Percentiles rank a stretch among this genome's conserved stretches.
These are phyloP conservation scores for Phalaenopsis equestris DNA, from an alignment of 106 monocot species.

Conservation along the genomic window DNA sequence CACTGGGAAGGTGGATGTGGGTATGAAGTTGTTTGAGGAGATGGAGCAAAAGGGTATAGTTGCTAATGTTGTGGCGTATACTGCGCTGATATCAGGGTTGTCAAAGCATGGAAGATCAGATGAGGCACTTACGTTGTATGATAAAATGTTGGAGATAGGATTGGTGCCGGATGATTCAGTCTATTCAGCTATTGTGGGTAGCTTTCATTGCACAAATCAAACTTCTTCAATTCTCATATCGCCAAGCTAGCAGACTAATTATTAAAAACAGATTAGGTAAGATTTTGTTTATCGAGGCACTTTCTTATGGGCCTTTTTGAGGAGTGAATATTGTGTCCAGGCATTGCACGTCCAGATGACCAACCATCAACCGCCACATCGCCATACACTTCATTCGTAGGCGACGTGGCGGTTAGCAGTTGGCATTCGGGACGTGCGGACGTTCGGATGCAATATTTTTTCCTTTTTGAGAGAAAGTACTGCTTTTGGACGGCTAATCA, in stretches of 20 bases:
- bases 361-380: too few relatives aligned
- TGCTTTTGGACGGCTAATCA: too few relatives aligned
- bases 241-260: not conserved
- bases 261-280: not conserved
- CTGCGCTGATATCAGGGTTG: conserved; percentile 65
- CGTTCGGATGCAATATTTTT: too few relatives aligned
- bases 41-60: conserved; percentile 39
- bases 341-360: too few relatives aligned
- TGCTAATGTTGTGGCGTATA: conserved; percentile 57
- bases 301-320: not conserved
- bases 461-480: too few relatives aligned
- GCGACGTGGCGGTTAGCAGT: too few relatives aligned
- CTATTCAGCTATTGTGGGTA: conserved; percentile 69
- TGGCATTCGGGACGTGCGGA: too few relatives aligned
- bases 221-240: not conserved
- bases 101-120: conserved; percentile 79
- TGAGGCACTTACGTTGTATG: conserved; percentile 73
- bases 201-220: conserved; percentile 34
- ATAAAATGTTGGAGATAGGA: conserved; percentile 67
- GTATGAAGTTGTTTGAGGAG: conserved; percentile 57
- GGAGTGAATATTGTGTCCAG: too few relatives aligned
- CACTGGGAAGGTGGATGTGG: conserved; percentile 53
- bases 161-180: conserved; percentile 69
- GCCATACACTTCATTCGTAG: too few relatives aligned
- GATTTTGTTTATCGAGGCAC: not conserved